Evolutionary conservation across 2,329 filamentous ascomycete genomes (phyloP).

Genomic region (Aspergillus novofumigatus): DNA sequence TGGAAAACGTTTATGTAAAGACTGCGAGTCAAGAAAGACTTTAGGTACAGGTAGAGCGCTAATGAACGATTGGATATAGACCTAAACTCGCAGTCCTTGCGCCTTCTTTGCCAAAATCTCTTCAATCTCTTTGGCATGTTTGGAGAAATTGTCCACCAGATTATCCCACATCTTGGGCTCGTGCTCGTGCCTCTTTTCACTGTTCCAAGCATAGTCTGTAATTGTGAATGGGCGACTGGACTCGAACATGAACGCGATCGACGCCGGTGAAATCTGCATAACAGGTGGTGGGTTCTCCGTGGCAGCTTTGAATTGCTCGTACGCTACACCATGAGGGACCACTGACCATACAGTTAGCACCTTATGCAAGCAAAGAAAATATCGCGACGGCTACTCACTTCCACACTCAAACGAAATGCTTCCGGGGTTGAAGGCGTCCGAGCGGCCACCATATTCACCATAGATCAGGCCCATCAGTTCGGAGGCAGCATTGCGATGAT

Average conservation of each 20-base stretch:
- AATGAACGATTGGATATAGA: neutral
- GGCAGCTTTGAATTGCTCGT: conserved; percentile 32
- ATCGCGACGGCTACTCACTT: conserved; percentile 18
- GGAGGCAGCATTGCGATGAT: conserved; percentile 39
- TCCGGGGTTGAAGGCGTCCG: conserved; percentile 31
- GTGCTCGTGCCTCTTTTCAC: conserved; percentile 42
- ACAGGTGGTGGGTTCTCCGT: conserved; percentile 23
- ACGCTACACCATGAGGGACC: conserved; percentile 35
- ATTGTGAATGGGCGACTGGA: conserved; percentile 33
- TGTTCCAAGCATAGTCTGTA: conserved; percentile 34
- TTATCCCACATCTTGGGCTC: conserved; percentile 53
- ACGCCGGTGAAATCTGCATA: conserved; percentile 29
- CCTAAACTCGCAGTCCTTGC: conserved; percentile 15
- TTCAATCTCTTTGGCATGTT: conserved; percentile 45
- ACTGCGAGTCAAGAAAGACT: neutral
- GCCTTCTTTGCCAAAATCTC: conserved; percentile 37
- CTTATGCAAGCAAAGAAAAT: neutral
- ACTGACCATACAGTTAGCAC: conserved; percentile 16
- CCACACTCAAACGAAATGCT: conserved; percentile 35
- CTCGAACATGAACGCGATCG: conserved; percentile 36
- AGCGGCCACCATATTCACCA: conserved; percentile 32
- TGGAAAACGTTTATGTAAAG: too few relatives aligned
- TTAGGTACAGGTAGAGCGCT: neutral
- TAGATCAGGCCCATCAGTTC: conserved; percentile 39
- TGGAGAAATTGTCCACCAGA: conserved; percentile 51